Evolutionary conservation across 768 basidiomycete genomes (phyloP), one percentile per base, ranked within the genome.

Genomic region (Lactifluus rugatus): DNA sequence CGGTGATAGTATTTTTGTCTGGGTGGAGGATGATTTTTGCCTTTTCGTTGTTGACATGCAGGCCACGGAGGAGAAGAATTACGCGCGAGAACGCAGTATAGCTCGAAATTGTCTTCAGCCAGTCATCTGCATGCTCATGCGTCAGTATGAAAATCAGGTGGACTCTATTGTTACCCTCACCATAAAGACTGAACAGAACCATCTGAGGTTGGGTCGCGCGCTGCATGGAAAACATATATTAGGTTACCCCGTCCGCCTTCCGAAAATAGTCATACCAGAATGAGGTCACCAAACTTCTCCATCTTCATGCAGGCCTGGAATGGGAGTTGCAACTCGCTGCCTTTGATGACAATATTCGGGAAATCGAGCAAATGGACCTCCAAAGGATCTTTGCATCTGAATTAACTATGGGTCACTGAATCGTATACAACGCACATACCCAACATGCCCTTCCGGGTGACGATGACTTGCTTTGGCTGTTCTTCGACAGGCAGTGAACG

Each of bases 221-320:
- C 84, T 88, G 62, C 14, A 62, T 60, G 55, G 52, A 59, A 41
- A 39, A 65, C 21, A 6, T 56, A 44, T 10, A 13, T 34, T 60
- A 46, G 50, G 41, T 53, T 45, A 53, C 36, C 21, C 8, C 53
- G 23, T 21, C 14, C 34, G 19, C 17, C 19, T 39, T n/a, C 2
- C 37, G 28, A 8, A 39, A 41, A 26, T 34, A 17, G 32, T 66
- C 78, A 52, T 68, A 85, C 86, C 70, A 97, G 71, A 64, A 97
- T 97, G 61, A 99, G 76, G 70, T 99, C 96, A 75, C 96, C 96
- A 65, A 99, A 98, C 73, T 98, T 97, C 81, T 99, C 96, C 87
- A 98, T 94, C 78, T 98, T 98, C 91, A 99, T 93, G 66, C 93
- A 95, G 16, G 96, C 95, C 73, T 98, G 95, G 93, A 99, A 99